Percentiles rank a stretch among this genome's conserved stretches.
These are phyloP conservation scores for Microdochium paspali DNA, from an alignment of 2,329 filamentous ascomycete genomes.

Conservation along the genomic window DNA sequence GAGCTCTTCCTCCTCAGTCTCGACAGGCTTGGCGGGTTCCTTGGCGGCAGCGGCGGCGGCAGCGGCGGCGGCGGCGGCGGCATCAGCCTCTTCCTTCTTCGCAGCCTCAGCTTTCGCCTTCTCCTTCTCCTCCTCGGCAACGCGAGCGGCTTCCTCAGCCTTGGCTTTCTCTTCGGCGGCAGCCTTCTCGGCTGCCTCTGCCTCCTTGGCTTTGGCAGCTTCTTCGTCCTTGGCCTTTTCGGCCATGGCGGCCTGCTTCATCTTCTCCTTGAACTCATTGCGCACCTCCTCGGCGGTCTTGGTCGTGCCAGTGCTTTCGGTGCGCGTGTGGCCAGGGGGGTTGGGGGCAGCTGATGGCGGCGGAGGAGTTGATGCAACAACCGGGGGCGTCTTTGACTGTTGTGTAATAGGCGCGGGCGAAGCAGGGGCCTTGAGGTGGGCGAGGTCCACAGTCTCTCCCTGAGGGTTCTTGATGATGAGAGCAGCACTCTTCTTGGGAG, in stretches of 20 bases:
- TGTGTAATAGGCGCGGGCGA: constrained; percentile 47
- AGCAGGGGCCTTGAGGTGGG: constrained; percentile 45
- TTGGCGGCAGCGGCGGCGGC: neutral
- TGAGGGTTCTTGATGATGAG: constrained; percentile 78
- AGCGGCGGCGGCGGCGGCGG: no score
- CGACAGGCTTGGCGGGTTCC: constrained; percentile 26
- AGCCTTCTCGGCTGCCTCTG: constrained; percentile 22
- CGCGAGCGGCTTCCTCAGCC: constrained; percentile 15
- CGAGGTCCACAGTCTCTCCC: constrained; percentile 68
- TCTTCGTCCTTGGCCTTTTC: constrained; percentile 39
- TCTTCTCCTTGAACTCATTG: constrained; percentile 72
- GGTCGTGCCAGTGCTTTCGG: constrained; percentile 55
- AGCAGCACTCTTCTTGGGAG: constrained; percentile 57
- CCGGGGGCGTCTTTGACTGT: constrained; percentile 54
- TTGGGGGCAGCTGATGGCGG: constrained; percentile 70
- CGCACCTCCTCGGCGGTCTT: constrained; percentile 78
- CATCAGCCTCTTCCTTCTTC: constrained; percentile 14
- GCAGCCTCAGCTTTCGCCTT: constrained; percentile 18
- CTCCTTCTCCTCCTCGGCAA: constrained; percentile 19
- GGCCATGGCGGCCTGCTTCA: constrained; percentile 48
- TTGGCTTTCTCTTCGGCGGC: constrained; percentile 16
- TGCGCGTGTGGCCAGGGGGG: constrained; percentile 55
- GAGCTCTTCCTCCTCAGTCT: constrained; percentile 44
- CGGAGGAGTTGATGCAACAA: constrained; percentile 67
- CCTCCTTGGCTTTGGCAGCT: constrained; percentile 19